Evolutionary conservation across 2,329 filamentous ascomycete species (phyloP), one percentile per base, ranked within the genome.

Genomic region (Nemania serpens): DNA sequence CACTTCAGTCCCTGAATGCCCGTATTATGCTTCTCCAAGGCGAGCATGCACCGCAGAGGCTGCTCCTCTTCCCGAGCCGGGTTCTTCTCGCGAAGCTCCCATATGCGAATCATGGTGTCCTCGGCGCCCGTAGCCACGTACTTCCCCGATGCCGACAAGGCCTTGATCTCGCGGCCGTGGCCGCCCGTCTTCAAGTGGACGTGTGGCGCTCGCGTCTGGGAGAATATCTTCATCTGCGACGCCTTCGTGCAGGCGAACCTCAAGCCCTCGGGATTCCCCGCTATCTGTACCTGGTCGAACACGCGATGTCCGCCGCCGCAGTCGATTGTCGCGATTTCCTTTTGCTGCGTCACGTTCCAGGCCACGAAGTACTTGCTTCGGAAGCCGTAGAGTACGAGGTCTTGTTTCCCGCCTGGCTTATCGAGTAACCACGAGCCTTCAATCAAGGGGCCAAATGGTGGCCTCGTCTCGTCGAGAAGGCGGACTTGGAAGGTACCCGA

Each of bases 301-400:
- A 84, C 88, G 56, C 94, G 85, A 71, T 97, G 92, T 0, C 88
- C 88, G 36, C 94, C 94, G 57, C 93, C 94, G 71, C 94, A 97
- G 50, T 93, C 88, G 33, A 96, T 81, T 0, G 81, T 82, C 56
- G 89, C 84, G 15, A 94, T 75, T 69, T 94, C 89, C 58, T 86
- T 83, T 60, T 91, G 87, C 1, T 79, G 79, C 0, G 85, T 87
- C 71, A 91, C 87, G 72, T 97, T 91, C 85, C 91, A 95, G 10
- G 94, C 83, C 12, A 96, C 80, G 71, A 98, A 96, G 48, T 86
- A 81, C 63, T 87, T 91, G 71, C 90, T 87, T 57, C 85, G 87
- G 76, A 97, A 98, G 2, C 94, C 94, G 72, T 88, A 91, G 12
- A 96, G 78, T 29, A 93, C 78, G 1, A 97, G 78, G 48, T 90